Base-by-base conservation (phyloP, 2,329 filamentous ascomycete genomes). In the Fusarium keratoplasticum region DNA sequence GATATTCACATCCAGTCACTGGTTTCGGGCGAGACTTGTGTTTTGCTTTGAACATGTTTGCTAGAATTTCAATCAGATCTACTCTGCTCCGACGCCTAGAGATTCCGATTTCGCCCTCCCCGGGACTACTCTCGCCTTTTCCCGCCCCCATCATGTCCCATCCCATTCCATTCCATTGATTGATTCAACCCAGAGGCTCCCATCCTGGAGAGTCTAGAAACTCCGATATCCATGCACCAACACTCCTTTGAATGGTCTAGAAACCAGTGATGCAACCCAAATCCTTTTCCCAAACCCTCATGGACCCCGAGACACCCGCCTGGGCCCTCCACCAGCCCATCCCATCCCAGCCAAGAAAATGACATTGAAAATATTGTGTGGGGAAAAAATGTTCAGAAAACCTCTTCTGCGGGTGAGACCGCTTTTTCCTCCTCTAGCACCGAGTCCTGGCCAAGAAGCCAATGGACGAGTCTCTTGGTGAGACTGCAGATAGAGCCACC, bases 151-250 rank as follows among this genome's bases (percentile, higher is more conserved):
- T 64, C 44, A 57, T 50, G 14, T 47, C 42, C 42, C 42, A 31
- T 31, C 29, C 29, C 29, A 31, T 31, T 31, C 29, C 29, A 31
- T 31, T 31, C 29, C 29, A 27, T 47, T 47, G 22, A 35, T 64
- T 58, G 44, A 52, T 55, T 31, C 57, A 60, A 52, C 13, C 64
- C 59, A 66, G 29, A 77, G 69, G 71, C 64, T 72, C 60, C 66
- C 54, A 57, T 70, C 62, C 58, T 63, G 20, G 54, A 20, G 74
- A 74, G 76, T 78, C 69, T 77, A 52, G 29, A 47, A 76, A 78
- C 76, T 70, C 70, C 60, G 57, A 66, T 57, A 31, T 35, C 55
- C 55, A 65, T 69, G 54, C 62, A 71, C 54, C 64, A 66, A 70
- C 65, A 55, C 75, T 68, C 67, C 57, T 47, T 50, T 50, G 63